These are phyloP conservation scores for Plasmodium billcollinsi DNA, from an alignment of 169 alveolate species.

Conservation along the genomic window DNA sequence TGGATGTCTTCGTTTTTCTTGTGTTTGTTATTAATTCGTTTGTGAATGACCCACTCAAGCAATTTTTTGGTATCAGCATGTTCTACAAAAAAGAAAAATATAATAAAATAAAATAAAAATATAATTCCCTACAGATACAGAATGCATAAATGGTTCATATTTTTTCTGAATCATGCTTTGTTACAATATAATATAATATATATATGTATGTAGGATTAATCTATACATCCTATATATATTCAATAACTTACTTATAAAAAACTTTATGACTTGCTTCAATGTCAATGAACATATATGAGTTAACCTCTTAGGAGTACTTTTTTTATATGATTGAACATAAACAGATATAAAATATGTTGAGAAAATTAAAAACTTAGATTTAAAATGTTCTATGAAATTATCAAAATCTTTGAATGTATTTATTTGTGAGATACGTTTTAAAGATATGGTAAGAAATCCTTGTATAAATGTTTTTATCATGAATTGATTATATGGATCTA, in stretches of 20 bases:
- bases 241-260: constrained; percentile 28
- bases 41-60: constrained; percentile 40
- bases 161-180: no score
- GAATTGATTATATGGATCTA: constrained; percentile 53
- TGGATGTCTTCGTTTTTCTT: constrained; percentile 9
- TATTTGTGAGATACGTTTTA: constrained; percentile 18
- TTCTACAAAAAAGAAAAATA: constrained; percentile 12
- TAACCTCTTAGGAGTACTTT: constrained; percentile 32
- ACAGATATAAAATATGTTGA: constrained; percentile 59
- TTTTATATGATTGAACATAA: constrained; percentile 51
- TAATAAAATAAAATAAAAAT: background rate
- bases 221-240: background rate
- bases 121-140: no score
- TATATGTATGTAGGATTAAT: background rate
- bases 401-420: constrained; percentile 19
- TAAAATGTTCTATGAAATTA: constrained; percentile 36
- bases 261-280: constrained; percentile 21
- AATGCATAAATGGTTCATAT: no score
- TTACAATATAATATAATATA: background rate
- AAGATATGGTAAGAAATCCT: constrained; percentile 43
- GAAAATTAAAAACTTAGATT: constrained; percentile 35
- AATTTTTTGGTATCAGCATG: constrained; percentile 48
- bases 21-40: constrained; percentile 14
- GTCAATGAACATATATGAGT: constrained; percentile 42
- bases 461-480: constrained; percentile 50